Evolutionary conservation across 2,329 filamentous ascomycete genomes (phyloP), one percentile per base, ranked within the genome.

Genomic region (Aspergillus uvarum): DNA sequence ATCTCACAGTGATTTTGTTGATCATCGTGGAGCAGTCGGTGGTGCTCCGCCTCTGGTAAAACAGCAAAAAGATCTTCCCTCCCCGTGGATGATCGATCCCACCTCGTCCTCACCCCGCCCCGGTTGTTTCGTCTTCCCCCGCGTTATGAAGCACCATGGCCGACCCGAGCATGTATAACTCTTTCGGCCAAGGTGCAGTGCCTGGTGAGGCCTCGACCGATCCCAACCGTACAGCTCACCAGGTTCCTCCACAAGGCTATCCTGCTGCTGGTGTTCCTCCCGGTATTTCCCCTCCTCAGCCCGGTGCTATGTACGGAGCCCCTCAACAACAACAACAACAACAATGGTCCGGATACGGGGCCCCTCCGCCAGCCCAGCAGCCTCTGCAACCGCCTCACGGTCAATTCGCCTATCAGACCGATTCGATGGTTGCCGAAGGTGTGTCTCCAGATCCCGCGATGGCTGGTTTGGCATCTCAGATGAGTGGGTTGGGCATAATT

Each of bases 401-500:
- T 14, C 67, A 69, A 51, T 63, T 66, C 44, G 66, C 65, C 32
- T 72, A 76, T 56, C 67, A 68, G 65, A 62, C 64, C 29, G 64
- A 65, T 19, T 65, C 70, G 29, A 71, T 73, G 56, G 59, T 67
- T 24, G 63, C 63, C 10, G 64, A 68, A 50, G 67, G 63, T 51
- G 60, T 59, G 12, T 65, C 69, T n/a, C 68, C 63, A 47, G 69
- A 72, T 35, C 70, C 75, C 31, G 60, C 67, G 32, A 73, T 80
- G 69, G 74, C 71, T 24, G 78, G 77, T 3, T 66, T 83, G 55
- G 66, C 77, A 12, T 83, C 87, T 58, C 92, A 96, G 76, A 89
- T 96, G 88, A 88, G 88, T 47, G 87, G 87, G 61, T 85, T 96
- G 84, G 87, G 83, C 47, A 80, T 96, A 66, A 86, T 83, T 35